Base-by-base conservation (phyloP, 2,329 filamentous ascomycete species). In the Zalaria sp. region DNA sequence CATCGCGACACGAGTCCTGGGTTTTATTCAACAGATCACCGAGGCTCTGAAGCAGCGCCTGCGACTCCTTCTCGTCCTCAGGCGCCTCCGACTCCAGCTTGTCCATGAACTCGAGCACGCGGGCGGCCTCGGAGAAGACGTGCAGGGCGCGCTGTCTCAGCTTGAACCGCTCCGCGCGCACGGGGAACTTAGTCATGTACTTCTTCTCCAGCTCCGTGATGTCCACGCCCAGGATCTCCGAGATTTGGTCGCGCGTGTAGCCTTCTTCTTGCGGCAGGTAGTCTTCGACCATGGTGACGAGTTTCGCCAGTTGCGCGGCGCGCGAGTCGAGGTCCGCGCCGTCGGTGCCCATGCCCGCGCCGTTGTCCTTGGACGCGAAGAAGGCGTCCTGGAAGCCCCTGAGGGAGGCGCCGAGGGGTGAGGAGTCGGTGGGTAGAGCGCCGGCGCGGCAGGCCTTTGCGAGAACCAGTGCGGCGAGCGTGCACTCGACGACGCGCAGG, bases 401-500 rank as follows among this genome's bases (percentile, higher is more conserved):
- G 27, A 98, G 72, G 49, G 81, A 87, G 57, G 84, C 77, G 5
- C 83, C 85, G 5, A 96, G 71, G 0, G 91, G 89, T 3, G 82
- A 83, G 4, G 79, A 78, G 59, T 98, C 91, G 43, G 73, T 64
- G 11, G 84, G 79, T 1, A 96, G 75, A 27, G 66, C 60, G 47
- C 75, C 77, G 31, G 81, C 55, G 2, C 66, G 66, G 46, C 77
- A 69, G 34, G 71, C 67, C 51, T 77, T 78, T 34, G 75, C 71
- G 2, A 82, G 62, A 27, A 79, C 71, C 10, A 74, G 67, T 3
- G 91, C 87, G 3, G 91, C 91, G 28, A 98, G 73, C 41, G 83
- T 91, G 66, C 86, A 93, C 64, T 98, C 91, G 32, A 95, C 91
- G 1, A 98, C 91, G 27, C 91, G 82, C 25, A 98, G 75, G 61